Conservation (phyloP, 441 rosid genomes). For the Croton laevigatus region DNA sequence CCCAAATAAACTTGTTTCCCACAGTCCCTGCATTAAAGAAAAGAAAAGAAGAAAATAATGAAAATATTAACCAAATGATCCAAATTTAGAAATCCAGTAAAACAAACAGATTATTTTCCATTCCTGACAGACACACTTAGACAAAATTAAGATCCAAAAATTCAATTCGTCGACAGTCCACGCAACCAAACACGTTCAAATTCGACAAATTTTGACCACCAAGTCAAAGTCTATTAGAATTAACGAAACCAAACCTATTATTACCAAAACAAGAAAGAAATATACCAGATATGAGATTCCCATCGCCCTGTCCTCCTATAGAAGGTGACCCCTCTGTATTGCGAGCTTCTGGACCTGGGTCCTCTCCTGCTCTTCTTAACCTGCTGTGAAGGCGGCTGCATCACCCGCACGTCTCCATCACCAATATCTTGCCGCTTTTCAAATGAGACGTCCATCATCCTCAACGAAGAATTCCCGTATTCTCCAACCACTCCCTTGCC, state of each 20-base stretch:
- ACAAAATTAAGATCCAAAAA: conserved; percentile 7
- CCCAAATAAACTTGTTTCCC: conserved; percentile 97
- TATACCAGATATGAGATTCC: conserved; percentile 94
- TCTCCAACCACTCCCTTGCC: conserved; percentile 31
- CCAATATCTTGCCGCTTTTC: conserved; percentile 33
- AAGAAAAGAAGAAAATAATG: conserved; percentile 7
- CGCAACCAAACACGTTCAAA: neutral
- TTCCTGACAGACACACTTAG: neutral
- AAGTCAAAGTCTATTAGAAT: neutral
- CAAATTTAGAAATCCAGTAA: conserved; percentile 4
- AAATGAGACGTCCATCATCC: conserved; percentile 57
- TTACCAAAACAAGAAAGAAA: neutral
- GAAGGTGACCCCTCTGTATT: conserved; percentile 94
- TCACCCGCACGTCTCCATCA: conserved; percentile 39
- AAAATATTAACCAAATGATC: conserved; percentile 4
- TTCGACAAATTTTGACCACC: neutral
- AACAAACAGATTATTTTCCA: conserved; percentile 1
- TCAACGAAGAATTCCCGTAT: conserved; percentile 28
- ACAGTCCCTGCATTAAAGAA: conserved; percentile 66
- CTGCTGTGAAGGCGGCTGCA: conserved; percentile 40
- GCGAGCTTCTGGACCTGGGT: conserved; percentile 95
- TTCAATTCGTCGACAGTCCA: conserved; percentile 8
- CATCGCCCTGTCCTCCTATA: conserved; percentile 91
- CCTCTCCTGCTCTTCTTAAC: conserved; percentile 88
- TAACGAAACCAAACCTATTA: neutral